phyloP scores from a whole-genome alignment of 2,329 filamentous ascomycete genomes.

The Chaetothyriales sp. region DNA sequence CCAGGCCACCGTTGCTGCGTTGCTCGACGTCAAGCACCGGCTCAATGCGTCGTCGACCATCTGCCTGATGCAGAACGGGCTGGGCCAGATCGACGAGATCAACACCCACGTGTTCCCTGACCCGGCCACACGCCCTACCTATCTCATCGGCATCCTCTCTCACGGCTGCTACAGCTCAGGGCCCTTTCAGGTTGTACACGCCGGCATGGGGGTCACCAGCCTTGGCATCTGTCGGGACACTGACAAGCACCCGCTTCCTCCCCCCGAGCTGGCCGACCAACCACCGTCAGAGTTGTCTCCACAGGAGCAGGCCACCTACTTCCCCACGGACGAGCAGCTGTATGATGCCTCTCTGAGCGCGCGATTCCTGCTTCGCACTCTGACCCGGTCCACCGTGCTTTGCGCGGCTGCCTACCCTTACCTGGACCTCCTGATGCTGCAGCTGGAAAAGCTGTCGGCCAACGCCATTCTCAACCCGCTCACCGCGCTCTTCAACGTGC shows the following conservation, averaged over 20 bases:
- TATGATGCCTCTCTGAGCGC: slow-evolving; percentile 22
- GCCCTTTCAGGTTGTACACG: slow-evolving; percentile 41
- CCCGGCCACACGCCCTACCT: slow-evolving; percentile 50
- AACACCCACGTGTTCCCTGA: slow-evolving; percentile 57
- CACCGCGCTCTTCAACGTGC: slow-evolving; percentile 61
- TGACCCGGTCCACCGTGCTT: slow-evolving; percentile 49
- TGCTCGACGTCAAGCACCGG: slow-evolving; percentile 51
- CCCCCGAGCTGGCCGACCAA: slow-evolving; percentile 5
- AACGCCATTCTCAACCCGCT: slow-evolving; percentile 66
- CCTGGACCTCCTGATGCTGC: slow-evolving; percentile 49
- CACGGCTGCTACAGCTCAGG: slow-evolving; percentile 39
- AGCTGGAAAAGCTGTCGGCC: slow-evolving; percentile 65
- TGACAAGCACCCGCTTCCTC: slow-evolving; percentile 14
- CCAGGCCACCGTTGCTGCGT: slow-evolving; percentile 47
- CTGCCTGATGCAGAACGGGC: slow-evolving; percentile 62
- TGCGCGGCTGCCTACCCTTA: slow-evolving; percentile 44
- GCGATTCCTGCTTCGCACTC: slow-evolving; percentile 48
- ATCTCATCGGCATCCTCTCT: slow-evolving; percentile 54
- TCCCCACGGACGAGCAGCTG: slow-evolving; percentile 14
- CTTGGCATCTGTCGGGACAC: slow-evolving; percentile 36
- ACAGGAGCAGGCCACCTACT: slow-evolving; percentile 13
- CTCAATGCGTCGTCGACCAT: slow-evolving; percentile 56
- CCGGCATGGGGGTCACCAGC: slow-evolving; percentile 43
- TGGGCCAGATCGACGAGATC: slow-evolving; percentile 69
- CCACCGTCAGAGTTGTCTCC: slow-evolving; percentile 9